Conservation (phyloP, 202 grass and related monocot species). For the Carex sylvatica region DNA sequence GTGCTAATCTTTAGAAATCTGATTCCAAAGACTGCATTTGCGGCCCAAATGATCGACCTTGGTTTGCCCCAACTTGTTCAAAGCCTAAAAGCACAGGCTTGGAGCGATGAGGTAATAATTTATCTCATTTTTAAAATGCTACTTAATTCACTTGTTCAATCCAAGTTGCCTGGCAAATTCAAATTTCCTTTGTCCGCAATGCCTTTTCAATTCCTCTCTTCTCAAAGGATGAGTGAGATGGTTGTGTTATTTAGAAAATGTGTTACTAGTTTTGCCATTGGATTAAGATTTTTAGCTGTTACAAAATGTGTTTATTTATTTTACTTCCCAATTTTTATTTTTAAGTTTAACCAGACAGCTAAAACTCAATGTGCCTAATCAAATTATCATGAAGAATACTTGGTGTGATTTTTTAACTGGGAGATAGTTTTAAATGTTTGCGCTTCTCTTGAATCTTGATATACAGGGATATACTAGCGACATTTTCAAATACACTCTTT, state of each 20-base stretch:
- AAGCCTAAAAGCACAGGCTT: conserved; percentile 89
- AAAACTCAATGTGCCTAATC: neutral
- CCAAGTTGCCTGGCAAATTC: neutral
- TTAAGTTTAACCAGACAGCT: neutral
- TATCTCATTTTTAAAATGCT: neutral
- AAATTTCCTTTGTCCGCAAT: neutral
- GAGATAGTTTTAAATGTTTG: conserved; percentile 4
- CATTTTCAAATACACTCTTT: neutral
- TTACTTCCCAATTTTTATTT: neutral
- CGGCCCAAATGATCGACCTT: conserved; percentile 94
- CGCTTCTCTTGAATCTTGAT: neutral
- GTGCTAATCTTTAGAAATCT: conserved; percentile 83
- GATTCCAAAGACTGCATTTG: conserved; percentile 72
- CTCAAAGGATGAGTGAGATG: neutral
- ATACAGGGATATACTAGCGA: neutral
- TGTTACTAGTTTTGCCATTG: neutral
- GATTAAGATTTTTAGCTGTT: neutral
- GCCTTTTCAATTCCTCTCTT: neutral
- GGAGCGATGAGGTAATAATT: conserved; percentile 82
- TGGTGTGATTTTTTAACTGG: neutral
- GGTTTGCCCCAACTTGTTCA: conserved; percentile 90
- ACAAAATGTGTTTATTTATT: neutral
- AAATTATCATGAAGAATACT: neutral
- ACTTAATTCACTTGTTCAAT: neutral
- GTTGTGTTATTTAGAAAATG: neutral